Base-by-base conservation (phyloP, 2,329 filamentous ascomycete species). In the Alternaria arborescens region DNA sequence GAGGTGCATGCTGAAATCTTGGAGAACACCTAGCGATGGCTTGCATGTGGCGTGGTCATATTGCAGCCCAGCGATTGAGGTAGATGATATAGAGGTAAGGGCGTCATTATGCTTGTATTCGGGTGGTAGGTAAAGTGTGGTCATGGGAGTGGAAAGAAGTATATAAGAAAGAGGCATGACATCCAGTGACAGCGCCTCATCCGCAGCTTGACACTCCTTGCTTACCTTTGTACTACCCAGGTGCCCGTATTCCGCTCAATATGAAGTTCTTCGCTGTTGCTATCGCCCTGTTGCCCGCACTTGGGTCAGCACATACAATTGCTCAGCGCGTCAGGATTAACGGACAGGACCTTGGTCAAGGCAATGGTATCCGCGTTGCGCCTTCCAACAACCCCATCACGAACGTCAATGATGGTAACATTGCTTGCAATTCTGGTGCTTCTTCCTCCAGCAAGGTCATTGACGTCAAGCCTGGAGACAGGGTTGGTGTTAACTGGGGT, bases 401-500 rank as follows among this genome's bases (percentile, higher is more conserved):
- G 58, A 80, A 83, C 46, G 82, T 85, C 47, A 82, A 80, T 60
- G 80, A 82, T 57, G 73, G 66, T 11, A 78, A 78, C 51, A 79
- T 86, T 12, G 80, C 83, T 43, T 86, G 83, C 74, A 84, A 84
- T 70, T 78, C 77, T 24, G 78, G 79, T 55, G 69, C 75, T 8
- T 79, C 79, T 43, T 58, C 60, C 3, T 66, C 66, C 16, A 74
- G 60, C 53, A 79, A 73, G 11, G 77, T 87, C 52, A 82, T 87
- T 64, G 76, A 79, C 42, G 81, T 86, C 52, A 80, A 82, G 16
- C 78, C 82, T 3, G 85, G 85, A 12, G 85, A 86, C 70, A 78
- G 81, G 65, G 76, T 87, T 46, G 85, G 84, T 8, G 79, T 84
- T 2, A 82, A 78, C 72, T 87, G 82, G 79, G 83, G 84, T 42